Conservation (phyloP, 768 basidiomycete genomes). For the Tulasnella sp. region DNA sequence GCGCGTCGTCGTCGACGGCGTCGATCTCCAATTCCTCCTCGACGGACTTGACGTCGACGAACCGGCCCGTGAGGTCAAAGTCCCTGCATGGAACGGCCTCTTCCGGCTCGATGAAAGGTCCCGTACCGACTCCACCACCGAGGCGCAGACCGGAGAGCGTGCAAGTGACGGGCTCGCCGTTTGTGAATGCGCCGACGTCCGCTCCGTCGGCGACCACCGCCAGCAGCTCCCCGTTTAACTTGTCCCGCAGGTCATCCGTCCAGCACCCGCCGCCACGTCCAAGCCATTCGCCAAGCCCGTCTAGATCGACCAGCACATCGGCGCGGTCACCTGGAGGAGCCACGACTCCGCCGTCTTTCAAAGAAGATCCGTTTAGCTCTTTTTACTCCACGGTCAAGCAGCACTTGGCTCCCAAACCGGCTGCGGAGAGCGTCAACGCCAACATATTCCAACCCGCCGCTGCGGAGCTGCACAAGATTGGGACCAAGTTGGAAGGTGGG, state of each 20-base stretch:
- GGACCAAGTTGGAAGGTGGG: constrained; percentile 10
- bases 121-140: constrained; percentile 21
- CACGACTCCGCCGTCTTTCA: not conserved
- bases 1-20: not conserved
- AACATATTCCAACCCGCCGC: not conserved
- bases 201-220: not conserved
- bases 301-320: not conserved
- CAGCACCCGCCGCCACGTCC: not conserved
- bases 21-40: not conserved
- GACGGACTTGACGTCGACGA: not conserved
- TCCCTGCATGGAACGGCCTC: constrained; percentile 10
- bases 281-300: not conserved
- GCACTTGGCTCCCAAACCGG: not conserved
- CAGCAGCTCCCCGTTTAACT: not conserved
- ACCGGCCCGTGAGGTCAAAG: constrained; percentile 10
- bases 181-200: not conserved
- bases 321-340: not conserved
- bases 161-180: constrained; percentile 11
- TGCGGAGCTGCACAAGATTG: constrained; percentile 17
- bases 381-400: constrained; percentile 17
- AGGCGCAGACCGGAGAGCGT: constrained; percentile 21
- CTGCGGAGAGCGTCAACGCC: not conserved
- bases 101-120: not conserved
- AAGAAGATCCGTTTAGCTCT: constrained; percentile 16
- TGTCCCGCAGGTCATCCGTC: constrained; percentile 9